These are phyloP conservation scores for Beauveria scarabaeidicola DNA, from an alignment of 2,329 filamentous ascomycete species.

Conservation along the genomic window DNA sequence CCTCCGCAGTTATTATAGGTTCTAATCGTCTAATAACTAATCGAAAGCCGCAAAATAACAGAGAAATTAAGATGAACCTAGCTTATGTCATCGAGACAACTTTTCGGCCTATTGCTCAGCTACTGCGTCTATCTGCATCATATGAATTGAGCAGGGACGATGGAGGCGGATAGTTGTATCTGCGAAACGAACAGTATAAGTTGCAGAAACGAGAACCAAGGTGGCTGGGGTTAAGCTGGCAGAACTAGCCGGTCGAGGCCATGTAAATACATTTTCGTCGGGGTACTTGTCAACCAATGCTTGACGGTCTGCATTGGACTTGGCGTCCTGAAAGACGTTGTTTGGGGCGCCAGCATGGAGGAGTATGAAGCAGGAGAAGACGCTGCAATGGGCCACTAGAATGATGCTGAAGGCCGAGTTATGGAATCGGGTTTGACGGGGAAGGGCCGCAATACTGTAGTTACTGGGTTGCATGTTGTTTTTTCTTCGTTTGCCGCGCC, in stretches of 20 bases:
- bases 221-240: neutral
- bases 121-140: no score
- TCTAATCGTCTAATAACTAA: no score
- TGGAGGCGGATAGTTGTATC: neutral
- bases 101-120: no score
- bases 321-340: neutral
- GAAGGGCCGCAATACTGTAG: neutral
- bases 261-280: neutral
- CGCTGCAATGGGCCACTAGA: neutral
- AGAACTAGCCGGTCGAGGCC: neutral
- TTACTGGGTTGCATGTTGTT: neutral
- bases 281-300: neutral
- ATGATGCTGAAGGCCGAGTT: neutral
- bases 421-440: neutral
- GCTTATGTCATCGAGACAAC: no score
- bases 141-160: neutral
- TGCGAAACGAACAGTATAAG: neutral
- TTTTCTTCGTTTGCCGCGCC: constrained; percentile 3
- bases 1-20: no score
- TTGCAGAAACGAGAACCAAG: neutral
- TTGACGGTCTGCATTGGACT: neutral
- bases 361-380: neutral
- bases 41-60: no score
- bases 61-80: no score
- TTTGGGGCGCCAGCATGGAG: neutral